Percentiles rank a stretch among this genome's conserved stretches.
phyloP scores from a whole-genome alignment of 2,329 filamentous ascomycete species.

The Penicillium sumatraense region DNA sequence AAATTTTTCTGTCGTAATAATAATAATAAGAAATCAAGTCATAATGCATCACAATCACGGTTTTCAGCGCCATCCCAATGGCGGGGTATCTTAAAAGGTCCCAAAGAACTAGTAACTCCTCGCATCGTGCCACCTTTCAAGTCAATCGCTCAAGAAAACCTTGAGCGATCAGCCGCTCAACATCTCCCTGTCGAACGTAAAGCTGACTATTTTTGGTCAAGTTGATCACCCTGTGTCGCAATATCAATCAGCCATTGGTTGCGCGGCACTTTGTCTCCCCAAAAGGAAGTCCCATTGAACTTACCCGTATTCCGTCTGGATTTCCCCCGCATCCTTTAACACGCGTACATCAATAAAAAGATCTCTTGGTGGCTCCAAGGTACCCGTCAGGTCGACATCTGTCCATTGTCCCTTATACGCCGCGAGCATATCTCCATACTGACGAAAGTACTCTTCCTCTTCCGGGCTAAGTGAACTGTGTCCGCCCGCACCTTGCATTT shows the following conservation, averaged over 20 bases:
- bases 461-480: constrained; percentile 86
- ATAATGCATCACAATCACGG: constrained; percentile 2
- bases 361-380: constrained; percentile 89
- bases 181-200: constrained; percentile 93
- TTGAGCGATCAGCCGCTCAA: constrained; percentile 90
- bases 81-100: constrained; percentile 23
- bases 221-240: constrained; percentile 74
- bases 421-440: constrained; percentile 90
- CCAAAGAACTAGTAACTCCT: constrained; percentile 14
- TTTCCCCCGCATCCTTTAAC: constrained; percentile 94
- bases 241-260: constrained; percentile 27
- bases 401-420: constrained; percentile 99
- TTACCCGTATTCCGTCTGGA: constrained; percentile 98
- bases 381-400: constrained; percentile 93
- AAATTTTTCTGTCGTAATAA: too few relatives aligned
- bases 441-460: constrained; percentile 93
- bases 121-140: constrained; percentile 1
- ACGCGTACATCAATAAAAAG: constrained; percentile 97
- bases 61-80: not conserved
- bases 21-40: not conserved
- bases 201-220: constrained; percentile 98
- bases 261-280: not conserved
- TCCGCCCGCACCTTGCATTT: constrained; percentile 22
- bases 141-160: constrained; percentile 89
- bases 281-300: constrained; percentile 31